phyloP scores from a whole-genome alignment of 768 basidiomycete species.

The Rhodotorula diobovata region DNA sequence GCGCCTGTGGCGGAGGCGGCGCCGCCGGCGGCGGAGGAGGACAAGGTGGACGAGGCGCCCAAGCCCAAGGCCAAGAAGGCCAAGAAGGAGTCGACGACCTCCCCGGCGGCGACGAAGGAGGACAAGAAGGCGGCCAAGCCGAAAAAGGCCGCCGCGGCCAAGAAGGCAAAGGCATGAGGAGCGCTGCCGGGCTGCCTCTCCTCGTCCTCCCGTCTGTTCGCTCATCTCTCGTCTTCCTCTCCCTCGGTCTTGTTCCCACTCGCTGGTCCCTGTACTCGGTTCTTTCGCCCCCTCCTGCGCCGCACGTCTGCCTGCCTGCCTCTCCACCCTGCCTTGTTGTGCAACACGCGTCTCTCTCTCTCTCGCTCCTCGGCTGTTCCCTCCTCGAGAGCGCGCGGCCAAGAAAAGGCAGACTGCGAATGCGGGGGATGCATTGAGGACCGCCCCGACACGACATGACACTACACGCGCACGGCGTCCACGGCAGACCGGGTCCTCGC shows the following conservation, averaged over 20 bases:
- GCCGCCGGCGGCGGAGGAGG: not conserved
- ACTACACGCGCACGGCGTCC: too few relatives aligned
- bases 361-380: not conserved
- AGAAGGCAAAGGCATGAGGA: conserved; percentile 34
- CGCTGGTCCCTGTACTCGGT: not conserved
- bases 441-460: too few relatives aligned
- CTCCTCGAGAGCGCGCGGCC: too few relatives aligned
- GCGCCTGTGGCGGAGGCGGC: not conserved
- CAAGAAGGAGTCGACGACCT: conserved; percentile 8
- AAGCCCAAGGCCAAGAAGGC: conserved; percentile 36
- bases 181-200: not conserved
- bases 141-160: conserved; percentile 17
- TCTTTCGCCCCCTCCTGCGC: not conserved
- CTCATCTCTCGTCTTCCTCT: not conserved
- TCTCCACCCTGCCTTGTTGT: not conserved
- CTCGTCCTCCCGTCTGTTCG: not conserved
- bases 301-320: too few relatives aligned
- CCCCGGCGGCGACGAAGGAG: not conserved
- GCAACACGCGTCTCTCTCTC: not conserved
- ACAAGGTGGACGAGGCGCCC: conserved; percentile 17
- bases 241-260: not conserved
- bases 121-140: conserved; percentile 1
- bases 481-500: too few relatives aligned
- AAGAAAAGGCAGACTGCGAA: too few relatives aligned
- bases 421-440: too few relatives aligned